phyloP scores from a whole-genome alignment of 2,329 filamentous ascomycete genomes.

The Corynespora cassiicola region DNA sequence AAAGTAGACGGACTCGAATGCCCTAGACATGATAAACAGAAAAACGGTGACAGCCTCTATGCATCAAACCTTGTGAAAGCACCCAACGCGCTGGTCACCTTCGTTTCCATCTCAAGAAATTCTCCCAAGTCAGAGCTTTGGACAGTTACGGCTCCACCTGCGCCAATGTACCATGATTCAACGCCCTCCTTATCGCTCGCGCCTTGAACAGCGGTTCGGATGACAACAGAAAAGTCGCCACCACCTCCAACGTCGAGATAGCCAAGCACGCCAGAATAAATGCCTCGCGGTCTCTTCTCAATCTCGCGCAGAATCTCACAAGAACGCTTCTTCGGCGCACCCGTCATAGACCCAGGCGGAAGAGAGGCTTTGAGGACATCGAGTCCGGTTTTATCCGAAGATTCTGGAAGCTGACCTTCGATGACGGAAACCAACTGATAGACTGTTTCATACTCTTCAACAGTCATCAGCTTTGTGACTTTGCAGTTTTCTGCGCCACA shows the following conservation, averaged over 20 bases:
- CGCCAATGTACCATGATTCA: constrained; percentile 75
- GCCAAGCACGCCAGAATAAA: constrained; percentile 86
- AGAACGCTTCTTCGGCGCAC: constrained; percentile 87
- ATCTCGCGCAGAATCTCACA: constrained; percentile 78
- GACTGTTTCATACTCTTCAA: constrained; percentile 86
- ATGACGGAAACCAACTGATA: constrained; percentile 88
- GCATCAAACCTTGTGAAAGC: too few relatives aligned
- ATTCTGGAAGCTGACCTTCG: constrained; percentile 58
- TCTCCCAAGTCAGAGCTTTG: constrained; percentile 80
- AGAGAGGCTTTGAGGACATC: constrained; percentile 77
- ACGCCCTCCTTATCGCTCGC: constrained; percentile 22
- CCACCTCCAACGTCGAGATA: constrained; percentile 82
- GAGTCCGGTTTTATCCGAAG: constrained; percentile 54
- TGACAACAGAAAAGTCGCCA: constrained; percentile 87
- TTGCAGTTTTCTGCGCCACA: constrained; percentile 73
- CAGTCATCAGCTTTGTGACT: constrained; percentile 77
- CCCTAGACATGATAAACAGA: too few relatives aligned
- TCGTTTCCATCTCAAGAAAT: constrained; percentile 77
- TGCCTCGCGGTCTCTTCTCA: constrained; percentile 69
- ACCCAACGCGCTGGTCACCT: constrained; percentile 32
- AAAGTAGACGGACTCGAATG: too few relatives aligned
- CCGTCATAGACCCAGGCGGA: constrained; percentile 91
- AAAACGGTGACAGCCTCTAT: too few relatives aligned
- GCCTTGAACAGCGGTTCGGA: constrained; percentile 72
- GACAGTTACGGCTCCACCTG: constrained; percentile 84